These are phyloP conservation scores for Chalciporus sphaerocephalus DNA, from an alignment of 768 basidiomycete species.

Conservation along the genomic window DNA sequence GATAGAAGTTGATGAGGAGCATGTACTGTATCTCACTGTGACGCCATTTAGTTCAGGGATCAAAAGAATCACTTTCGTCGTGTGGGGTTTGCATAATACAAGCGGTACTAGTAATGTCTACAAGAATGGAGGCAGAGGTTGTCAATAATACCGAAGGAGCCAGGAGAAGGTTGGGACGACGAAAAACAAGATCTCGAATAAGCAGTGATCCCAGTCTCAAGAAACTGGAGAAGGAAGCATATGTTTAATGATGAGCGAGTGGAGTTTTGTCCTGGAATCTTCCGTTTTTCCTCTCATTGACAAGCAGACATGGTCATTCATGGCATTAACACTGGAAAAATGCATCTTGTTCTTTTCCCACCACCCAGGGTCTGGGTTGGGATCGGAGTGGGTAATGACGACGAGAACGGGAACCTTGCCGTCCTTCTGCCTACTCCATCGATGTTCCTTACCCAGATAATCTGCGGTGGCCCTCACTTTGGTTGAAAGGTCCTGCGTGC, in stretches of 20 bases:
- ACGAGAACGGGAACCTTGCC: constrained; percentile 17
- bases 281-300: constrained; percentile 14
- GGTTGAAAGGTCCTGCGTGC: constrained; percentile 17
- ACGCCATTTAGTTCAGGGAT: too few relatives aligned
- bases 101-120: not conserved
- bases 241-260: constrained; percentile 15
- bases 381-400: constrained; percentile 20
- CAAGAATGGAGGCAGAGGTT: not conserved
- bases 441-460: constrained; percentile 13
- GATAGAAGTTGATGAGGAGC: not conserved
- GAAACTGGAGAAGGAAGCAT: constrained; percentile 1
- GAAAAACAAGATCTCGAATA: too few relatives aligned
- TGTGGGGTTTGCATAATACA: not conserved
- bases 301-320: constrained; percentile 19
- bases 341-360: constrained; percentile 23
- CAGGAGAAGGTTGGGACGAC: too few relatives aligned
- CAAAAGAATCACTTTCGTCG: not conserved
- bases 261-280: constrained; percentile 18
- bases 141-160: too few relatives aligned
- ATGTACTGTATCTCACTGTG: too few relatives aligned
- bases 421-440: constrained; percentile 16
- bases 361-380: constrained; percentile 17
- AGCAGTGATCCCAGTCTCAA: not conserved
- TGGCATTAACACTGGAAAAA: constrained; percentile 12
- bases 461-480: constrained; percentile 21